A percentile compares a stretch with the other conserved stretches of the same genome.
Evolutionary conservation across 768 basidiomycete genomes (phyloP).

Genomic region (Pleurotus tuoliensis): DNA sequence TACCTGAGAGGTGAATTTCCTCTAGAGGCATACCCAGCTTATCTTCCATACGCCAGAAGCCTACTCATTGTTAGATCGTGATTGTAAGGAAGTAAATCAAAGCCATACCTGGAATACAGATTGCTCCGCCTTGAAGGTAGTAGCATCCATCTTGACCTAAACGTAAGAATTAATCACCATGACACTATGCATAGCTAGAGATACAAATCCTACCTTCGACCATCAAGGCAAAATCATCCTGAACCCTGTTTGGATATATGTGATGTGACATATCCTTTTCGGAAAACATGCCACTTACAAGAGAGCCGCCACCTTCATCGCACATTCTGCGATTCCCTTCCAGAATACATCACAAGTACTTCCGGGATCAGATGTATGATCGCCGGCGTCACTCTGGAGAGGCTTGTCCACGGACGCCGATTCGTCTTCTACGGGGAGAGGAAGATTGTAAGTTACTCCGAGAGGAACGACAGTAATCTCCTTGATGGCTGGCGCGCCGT

Average conservation of each 20-base stretch:
- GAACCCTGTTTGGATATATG: slow-evolving; percentile 31
- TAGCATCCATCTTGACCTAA: slow-evolving; percentile 64
- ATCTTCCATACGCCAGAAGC: slow-evolving; percentile 74
- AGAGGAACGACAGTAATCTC: slow-evolving; percentile 48
- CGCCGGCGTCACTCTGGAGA: not conserved
- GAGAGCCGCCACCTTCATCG: slow-evolving; percentile 58
- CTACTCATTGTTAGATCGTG: slow-evolving; percentile 27
- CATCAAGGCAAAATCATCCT: slow-evolving; percentile 59
- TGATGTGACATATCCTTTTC: not conserved
- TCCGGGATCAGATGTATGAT: not conserved
- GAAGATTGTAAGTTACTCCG: slow-evolving; percentile 47
- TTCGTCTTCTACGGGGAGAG: slow-evolving; percentile 29
- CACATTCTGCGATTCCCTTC: slow-evolving; percentile 37
- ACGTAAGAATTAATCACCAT: slow-evolving; percentile 1
- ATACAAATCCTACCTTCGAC: slow-evolving; percentile 41
- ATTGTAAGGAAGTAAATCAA: slow-evolving; percentile 9
- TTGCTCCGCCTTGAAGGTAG: slow-evolving; percentile 72
- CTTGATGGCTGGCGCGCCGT: slow-evolving; percentile 45
- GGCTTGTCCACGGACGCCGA: slow-evolving; percentile 16
- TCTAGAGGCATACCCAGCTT: slow-evolving; percentile 72
- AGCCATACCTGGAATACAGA: slow-evolving; percentile 55
- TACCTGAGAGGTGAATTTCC: slow-evolving; percentile 66
- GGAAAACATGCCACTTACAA: slow-evolving; percentile 39
- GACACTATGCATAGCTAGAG: not conserved
- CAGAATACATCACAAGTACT: slow-evolving; percentile 8